Conservation (phyloP, 2,329 filamentous ascomycete genomes). For the Colletotrichum spinosum region DNA sequence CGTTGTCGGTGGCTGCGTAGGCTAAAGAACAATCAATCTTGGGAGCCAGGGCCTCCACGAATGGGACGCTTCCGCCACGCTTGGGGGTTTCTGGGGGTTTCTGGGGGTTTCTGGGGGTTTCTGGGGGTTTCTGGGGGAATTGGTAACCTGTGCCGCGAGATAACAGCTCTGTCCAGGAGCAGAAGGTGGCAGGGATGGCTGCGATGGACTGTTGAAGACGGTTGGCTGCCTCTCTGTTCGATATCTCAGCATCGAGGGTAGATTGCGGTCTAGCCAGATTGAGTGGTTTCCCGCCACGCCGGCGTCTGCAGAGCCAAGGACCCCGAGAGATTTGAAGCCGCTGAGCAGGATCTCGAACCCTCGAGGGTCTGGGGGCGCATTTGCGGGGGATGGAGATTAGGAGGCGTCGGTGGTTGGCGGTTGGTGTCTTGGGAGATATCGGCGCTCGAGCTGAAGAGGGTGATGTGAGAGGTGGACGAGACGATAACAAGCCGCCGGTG, state of each 20-base stretch:
- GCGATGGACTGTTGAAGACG: neutral
- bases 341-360: neutral
- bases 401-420: neutral
- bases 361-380: neutral
- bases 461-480: neutral
- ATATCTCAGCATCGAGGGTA: neutral
- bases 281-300: neutral
- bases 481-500: no score
- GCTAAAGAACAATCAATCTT: neutral
- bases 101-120: conserved; percentile 2
- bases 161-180: conserved; percentile 20
- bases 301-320: no score
- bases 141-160: conserved; percentile 7
- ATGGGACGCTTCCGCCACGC: conserved; percentile 3
- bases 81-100: conserved; percentile 3
- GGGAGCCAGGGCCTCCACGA: conserved; percentile 13
- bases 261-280: conserved; percentile 13
- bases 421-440: conserved; percentile 5
- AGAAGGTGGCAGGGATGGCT: conserved; percentile 13
- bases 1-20: conserved; percentile 2
- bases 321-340: no score
- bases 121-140: conserved; percentile 1
- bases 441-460: conserved; percentile 1
- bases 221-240: conserved; percentile 2
- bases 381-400: neutral